Percentiles rank a stretch among this genome's conserved stretches.
Conservation (phyloP, 2,329 filamentous ascomycete species). For the Trichophyton mentagrophytes region DNA sequence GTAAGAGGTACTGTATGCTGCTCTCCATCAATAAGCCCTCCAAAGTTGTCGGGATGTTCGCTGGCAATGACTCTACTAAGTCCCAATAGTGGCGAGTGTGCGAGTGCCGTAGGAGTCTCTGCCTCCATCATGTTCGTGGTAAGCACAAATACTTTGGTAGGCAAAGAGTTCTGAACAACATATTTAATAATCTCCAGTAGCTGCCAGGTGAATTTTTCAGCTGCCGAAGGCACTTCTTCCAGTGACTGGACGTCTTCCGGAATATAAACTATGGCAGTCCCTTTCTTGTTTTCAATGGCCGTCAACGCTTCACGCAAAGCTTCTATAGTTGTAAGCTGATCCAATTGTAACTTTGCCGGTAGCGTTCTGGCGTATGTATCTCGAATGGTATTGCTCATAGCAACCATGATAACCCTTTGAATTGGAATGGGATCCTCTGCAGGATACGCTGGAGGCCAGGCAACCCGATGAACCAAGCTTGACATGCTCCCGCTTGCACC, state of each 20-base stretch:
- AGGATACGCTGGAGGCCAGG: not conserved
- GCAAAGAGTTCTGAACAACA: not conserved
- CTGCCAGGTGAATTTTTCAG: not conserved
- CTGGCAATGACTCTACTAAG: not conserved
- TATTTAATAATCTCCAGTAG: not conserved
- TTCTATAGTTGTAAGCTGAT: not conserved
- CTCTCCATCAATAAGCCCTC: not conserved
- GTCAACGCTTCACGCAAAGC: not conserved
- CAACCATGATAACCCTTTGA: not conserved
- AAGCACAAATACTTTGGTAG: not conserved
- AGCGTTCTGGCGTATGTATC: not conserved
- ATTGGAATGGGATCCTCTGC: not conserved
- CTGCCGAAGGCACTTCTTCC: not conserved
- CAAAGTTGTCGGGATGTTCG: not conserved
- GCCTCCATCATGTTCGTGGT: not conserved
- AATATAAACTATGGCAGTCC: not conserved
- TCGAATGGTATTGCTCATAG: not conserved
- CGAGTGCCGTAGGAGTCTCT: not conserved
- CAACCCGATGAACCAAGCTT: not conserved
- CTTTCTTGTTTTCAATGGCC: not conserved
- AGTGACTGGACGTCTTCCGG: not conserved
- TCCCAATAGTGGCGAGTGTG: not conserved
- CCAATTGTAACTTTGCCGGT: not conserved
- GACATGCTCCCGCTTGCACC: not conserved
- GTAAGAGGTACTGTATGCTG: not conserved